Percentiles rank a stretch among this genome's conserved stretches.
phyloP scores from a whole-genome alignment of 164 flowering plant genomes.

The Dillenia turbinata region DNA sequence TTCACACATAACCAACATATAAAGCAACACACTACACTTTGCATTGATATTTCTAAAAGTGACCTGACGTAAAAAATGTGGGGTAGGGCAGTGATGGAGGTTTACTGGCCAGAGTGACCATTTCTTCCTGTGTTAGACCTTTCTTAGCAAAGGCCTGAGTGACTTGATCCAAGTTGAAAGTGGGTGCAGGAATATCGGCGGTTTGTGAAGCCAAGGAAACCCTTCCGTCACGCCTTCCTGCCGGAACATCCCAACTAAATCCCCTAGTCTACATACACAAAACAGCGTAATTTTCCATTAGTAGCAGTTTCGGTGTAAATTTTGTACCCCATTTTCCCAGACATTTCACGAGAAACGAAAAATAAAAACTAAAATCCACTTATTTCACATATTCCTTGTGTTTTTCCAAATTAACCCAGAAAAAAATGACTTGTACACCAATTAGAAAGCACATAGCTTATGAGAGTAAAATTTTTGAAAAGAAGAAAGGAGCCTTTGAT shows the following conservation, averaged over 20 bases:
- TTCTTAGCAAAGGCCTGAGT: conserved; percentile 16
- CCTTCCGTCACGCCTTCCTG: conserved; percentile 27
- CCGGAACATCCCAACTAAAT: conserved; percentile 16
- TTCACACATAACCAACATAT: not conserved
- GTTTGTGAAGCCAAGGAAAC: conserved; percentile 14
- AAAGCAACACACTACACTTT: not conserved
- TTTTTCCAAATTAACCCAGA: too few species aligned
- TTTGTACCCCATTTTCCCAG: not conserved
- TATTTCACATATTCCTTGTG: too few species aligned
- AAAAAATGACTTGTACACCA: too few species aligned
- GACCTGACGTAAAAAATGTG: not conserved
- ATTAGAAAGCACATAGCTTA: too few species aligned
- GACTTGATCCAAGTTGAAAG: conserved; percentile 7
- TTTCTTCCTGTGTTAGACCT: conserved; percentile 19
- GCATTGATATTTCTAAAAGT: not conserved
- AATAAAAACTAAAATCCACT: not conserved
- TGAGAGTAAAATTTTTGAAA: too few species aligned
- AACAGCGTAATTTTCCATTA: not conserved
- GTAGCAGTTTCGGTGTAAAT: not conserved
- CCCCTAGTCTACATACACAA: not conserved
- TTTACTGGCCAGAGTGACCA: conserved; percentile 23
- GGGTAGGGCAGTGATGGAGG: not conserved
- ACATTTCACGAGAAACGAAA: not conserved
- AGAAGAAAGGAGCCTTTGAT: too few species aligned
- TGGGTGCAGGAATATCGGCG: conserved; percentile 3